These are phyloP conservation scores for Aspergillus ostianus DNA, from an alignment of 495 filamentous ascomycete species.

Conservation along the genomic window DNA sequence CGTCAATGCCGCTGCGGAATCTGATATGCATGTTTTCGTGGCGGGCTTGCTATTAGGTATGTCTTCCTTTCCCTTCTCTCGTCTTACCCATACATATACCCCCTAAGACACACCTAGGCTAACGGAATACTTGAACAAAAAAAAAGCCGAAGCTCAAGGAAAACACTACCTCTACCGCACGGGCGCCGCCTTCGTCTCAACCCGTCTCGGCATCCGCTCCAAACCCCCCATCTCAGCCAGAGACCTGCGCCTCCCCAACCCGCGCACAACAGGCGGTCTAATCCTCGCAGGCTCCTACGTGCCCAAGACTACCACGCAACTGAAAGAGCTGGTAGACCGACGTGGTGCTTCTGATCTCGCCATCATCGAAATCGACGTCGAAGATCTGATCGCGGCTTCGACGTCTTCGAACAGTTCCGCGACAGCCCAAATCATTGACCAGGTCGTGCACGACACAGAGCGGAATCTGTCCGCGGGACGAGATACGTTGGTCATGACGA, in stretches of 20 bases:
- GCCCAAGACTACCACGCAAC: constrained; percentile 53
- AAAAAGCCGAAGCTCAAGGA: constrained; percentile 38
- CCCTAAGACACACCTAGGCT: background rate
- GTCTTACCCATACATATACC: no score
- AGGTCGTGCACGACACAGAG: constrained; percentile 30
- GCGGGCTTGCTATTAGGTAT: constrained; percentile 43
- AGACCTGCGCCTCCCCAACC: constrained; percentile 34
- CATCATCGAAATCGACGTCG: constrained; percentile 49
- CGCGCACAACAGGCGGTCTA: constrained; percentile 40
- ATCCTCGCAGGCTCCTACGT: constrained; percentile 56
- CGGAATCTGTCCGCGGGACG: constrained; percentile 25
- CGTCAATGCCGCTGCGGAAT: constrained; percentile 51
- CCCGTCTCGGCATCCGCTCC: constrained; percentile 46
- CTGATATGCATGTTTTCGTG: constrained; percentile 52
- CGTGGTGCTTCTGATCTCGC: constrained; percentile 28
- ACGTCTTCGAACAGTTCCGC: constrained; percentile 6
- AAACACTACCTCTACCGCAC: constrained; percentile 53
- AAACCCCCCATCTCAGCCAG: constrained; percentile 44
- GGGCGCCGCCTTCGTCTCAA: constrained; percentile 55
- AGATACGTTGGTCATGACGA: constrained; percentile 55
- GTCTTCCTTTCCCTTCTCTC: background rate
- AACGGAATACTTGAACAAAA: background rate
- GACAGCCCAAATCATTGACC: constrained; percentile 21
- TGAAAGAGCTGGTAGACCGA: constrained; percentile 37
- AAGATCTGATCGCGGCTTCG: constrained; percentile 37